These are phyloP conservation scores for Albizia julibrissin DNA, from an alignment of 306 rosid genomes.

Conservation along the genomic window DNA sequence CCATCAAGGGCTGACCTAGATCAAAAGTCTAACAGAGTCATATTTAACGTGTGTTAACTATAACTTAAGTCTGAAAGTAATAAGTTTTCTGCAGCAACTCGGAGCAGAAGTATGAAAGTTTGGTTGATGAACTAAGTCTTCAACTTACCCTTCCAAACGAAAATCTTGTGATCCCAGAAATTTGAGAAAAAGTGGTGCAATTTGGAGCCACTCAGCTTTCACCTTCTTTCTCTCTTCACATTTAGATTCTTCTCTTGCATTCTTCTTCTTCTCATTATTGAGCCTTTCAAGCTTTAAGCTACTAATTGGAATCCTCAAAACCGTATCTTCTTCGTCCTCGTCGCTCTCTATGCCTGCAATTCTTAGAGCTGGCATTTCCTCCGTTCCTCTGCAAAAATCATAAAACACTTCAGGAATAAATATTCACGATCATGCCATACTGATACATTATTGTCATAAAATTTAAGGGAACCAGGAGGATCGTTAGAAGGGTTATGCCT, in stretches of 20 bases:
- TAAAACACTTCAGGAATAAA: not conserved
- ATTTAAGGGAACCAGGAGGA: not conserved
- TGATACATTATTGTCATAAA: not conserved
- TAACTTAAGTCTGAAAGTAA: no score
- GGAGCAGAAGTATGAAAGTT: not conserved
- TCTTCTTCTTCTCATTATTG: conserved; percentile 3
- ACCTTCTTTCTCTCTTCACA: conserved; percentile 42
- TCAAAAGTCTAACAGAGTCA: no score
- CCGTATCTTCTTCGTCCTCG: conserved; percentile 37
- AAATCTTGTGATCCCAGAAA: conserved; percentile 32
- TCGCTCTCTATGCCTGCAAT: conserved; percentile 17
- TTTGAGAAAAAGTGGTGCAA: conserved; percentile 40
- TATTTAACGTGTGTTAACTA: no score
- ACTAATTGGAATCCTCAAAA: conserved; percentile 34
- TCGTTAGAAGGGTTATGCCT: not conserved
- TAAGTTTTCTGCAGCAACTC: no score
- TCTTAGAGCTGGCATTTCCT: conserved; percentile 40
- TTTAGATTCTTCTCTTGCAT: conserved; percentile 40
- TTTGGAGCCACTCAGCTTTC: conserved; percentile 43
- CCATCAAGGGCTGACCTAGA: no score
- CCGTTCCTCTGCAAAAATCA: conserved; percentile 24
- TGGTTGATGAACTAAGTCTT: not conserved
- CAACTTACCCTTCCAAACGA: conserved; percentile 25
- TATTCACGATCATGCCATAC: not conserved
- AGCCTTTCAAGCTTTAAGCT: conserved; percentile 37